Conservation (phyloP, 139 green algal genomes). For the Micractinium sp. region DNA sequence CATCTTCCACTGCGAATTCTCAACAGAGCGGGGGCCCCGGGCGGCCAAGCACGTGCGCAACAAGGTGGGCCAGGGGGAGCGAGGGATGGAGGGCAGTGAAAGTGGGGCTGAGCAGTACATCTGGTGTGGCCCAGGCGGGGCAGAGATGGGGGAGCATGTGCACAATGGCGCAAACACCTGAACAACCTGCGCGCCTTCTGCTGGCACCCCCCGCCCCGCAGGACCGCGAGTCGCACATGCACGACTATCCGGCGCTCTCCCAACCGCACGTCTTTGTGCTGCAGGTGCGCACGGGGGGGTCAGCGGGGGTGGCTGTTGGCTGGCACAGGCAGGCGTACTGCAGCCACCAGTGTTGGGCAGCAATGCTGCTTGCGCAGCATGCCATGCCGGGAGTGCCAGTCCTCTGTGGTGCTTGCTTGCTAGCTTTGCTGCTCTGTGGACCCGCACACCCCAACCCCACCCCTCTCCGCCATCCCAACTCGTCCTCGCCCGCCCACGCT, state of each 20-base stretch:
- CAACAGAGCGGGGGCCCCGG: constrained; percentile 1
- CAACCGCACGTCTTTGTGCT: constrained; percentile 31
- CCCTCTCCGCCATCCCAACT: background rate
- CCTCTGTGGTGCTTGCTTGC: too few species aligned
- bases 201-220: background rate
- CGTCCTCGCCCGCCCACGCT: background rate
- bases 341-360: too few species aligned
- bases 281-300: background rate
- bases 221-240: constrained; percentile 26
- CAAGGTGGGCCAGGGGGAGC: background rate
- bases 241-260: constrained; percentile 30
- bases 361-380: background rate
- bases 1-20: constrained; percentile 41
- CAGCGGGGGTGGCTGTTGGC: background rate
- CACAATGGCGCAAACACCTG: too few species aligned
- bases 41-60: constrained; percentile 29
- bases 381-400: too few species aligned
- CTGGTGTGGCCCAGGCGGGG: too few species aligned
- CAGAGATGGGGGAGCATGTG: too few species aligned
- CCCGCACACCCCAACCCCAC: background rate
- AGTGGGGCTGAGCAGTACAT: too few species aligned
- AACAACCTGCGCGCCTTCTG: too few species aligned
- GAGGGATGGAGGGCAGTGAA: too few species aligned
- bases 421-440: too few species aligned
- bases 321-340: background rate